Conservation (phyloP, 768 basidiomycete genomes). For the Cyathus striatus region DNA sequence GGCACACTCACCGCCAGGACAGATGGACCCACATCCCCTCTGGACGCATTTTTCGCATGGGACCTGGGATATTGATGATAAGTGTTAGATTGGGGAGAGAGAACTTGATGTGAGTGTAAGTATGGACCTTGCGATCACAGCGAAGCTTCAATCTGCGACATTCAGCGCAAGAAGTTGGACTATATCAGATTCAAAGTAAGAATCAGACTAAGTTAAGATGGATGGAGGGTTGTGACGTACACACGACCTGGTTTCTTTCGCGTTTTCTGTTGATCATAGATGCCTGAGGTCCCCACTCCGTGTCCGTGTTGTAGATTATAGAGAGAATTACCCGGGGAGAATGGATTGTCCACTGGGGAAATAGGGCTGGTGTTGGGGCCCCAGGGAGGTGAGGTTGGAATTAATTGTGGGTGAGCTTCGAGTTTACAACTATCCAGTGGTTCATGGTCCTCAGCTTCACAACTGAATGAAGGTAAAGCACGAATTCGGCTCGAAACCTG, state of each 20-base stretch:
- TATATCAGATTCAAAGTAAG: too few relatives aligned
- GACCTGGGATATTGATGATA: slow-evolving; percentile 34
- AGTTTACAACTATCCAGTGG: slow-evolving; percentile 41
- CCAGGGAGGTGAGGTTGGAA: slow-evolving; percentile 34
- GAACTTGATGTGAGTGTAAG: too few relatives aligned
- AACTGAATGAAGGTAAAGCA: slow-evolving; percentile 14
- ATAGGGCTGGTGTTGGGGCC: slow-evolving; percentile 24
- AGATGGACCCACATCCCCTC: slow-evolving; percentile 69
- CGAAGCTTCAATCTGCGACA: slow-evolving; percentile 58
- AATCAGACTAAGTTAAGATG: too few relatives aligned
- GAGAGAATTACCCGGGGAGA: slow-evolving; percentile 23
- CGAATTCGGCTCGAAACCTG: slow-evolving; percentile 9
- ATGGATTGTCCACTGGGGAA: slow-evolving; percentile 30
- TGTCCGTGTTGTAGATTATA: too few relatives aligned
- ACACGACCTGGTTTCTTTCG: too few relatives aligned
- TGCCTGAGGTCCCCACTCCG: too few relatives aligned
- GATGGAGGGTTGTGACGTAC: too few relatives aligned
- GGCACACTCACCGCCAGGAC: slow-evolving; percentile 57
- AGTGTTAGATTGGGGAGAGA: too few relatives aligned
- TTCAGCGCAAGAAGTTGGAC: slow-evolving; percentile 48
- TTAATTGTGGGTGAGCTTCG: slow-evolving; percentile 39
- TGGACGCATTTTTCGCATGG: slow-evolving; percentile 78
- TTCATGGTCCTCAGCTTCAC: slow-evolving; percentile 41
- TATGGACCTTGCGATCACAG: slow-evolving; percentile 57
- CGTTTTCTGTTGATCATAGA: too few relatives aligned